phyloP scores from a whole-genome alignment of 192 early-diverging fungal species.

The Backusella tarrabulga region DNA sequence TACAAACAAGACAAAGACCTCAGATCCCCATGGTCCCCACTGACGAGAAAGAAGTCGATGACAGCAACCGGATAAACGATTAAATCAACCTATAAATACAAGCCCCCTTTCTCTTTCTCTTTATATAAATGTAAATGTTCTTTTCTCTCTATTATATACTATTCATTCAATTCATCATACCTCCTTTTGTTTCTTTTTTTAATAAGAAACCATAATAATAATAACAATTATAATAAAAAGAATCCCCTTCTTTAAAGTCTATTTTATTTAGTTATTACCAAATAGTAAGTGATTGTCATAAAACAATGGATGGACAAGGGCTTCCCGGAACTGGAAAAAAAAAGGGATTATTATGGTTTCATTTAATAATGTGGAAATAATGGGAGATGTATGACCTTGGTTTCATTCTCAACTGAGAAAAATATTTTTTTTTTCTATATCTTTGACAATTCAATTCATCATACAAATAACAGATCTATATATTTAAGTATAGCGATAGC shows the following conservation, averaged over 20 bases:
- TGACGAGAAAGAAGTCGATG: neutral
- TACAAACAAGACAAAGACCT: slow-evolving; percentile 35
- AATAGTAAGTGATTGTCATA: too few species aligned
- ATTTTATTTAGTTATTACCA: too few species aligned
- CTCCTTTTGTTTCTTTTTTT: neutral
- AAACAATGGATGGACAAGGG: neutral
- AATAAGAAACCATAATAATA: neutral
- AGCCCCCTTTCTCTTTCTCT: neutral
- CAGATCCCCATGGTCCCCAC: slow-evolving; percentile 25
- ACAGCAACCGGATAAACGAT: neutral
- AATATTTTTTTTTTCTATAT: neutral
- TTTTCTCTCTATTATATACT: neutral
- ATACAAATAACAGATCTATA: too few species aligned
- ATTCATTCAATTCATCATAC: neutral
- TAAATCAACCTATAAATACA: neutral
- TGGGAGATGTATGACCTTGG: neutral
- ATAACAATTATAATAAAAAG: neutral
- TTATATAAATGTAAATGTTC: neutral
- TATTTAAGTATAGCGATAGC: too few species aligned
- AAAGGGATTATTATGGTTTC: neutral
- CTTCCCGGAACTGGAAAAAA: neutral
- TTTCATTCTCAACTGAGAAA: neutral
- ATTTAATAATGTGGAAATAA: neutral
- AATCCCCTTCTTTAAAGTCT: too few species aligned
- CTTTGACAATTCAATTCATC: neutral